These are phyloP conservation scores for Conticribra weissflogii DNA, from an alignment of 108 stramenopile species.

Conservation along the genomic window DNA sequence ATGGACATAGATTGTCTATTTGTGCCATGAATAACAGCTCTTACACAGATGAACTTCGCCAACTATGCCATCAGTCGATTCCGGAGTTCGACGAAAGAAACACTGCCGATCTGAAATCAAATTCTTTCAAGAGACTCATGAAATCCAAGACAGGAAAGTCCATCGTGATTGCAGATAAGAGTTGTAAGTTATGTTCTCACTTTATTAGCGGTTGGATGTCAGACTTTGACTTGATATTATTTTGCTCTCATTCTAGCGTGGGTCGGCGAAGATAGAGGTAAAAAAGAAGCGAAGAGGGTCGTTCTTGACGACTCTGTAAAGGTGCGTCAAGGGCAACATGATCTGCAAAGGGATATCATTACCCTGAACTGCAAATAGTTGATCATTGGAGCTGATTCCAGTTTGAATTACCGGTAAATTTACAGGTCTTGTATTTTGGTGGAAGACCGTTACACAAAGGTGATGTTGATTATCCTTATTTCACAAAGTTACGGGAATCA, in stretches of 20 bases:
- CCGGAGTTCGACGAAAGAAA: slow-evolving; percentile 38
- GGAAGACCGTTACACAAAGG: neutral
- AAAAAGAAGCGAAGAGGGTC: slow-evolving; percentile 41
- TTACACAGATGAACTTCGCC: slow-evolving; percentile 19
- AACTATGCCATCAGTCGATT: slow-evolving; percentile 29
- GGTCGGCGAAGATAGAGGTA: slow-evolving; percentile 9
- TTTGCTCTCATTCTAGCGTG: slow-evolving; percentile 6
- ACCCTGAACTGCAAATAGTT: too few species aligned
- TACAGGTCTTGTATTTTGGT: slow-evolving; percentile 29
- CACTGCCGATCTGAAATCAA: slow-evolving; percentile 50
- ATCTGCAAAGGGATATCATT: too few species aligned
- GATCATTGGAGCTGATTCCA: too few species aligned
- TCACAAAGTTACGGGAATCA: slow-evolving; percentile 18
- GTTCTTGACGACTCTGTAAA: slow-evolving; percentile 41
- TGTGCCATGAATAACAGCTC: slow-evolving; percentile 25
- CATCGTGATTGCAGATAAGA: slow-evolving; percentile 22
- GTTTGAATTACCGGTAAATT: too few species aligned
- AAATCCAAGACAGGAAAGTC: slow-evolving; percentile 18
- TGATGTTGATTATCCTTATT: slow-evolving; percentile 25
- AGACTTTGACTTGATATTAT: neutral
- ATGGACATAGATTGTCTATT: slow-evolving; percentile 20
- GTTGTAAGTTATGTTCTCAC: slow-evolving; percentile 11
- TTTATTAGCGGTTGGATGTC: neutral
- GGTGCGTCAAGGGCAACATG: too few species aligned
- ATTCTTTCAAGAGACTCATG: slow-evolving; percentile 40